Evolutionary conservation across 2,329 filamentous ascomycete species (phyloP).

Genomic region (Tolypocladium paradoxum): DNA sequence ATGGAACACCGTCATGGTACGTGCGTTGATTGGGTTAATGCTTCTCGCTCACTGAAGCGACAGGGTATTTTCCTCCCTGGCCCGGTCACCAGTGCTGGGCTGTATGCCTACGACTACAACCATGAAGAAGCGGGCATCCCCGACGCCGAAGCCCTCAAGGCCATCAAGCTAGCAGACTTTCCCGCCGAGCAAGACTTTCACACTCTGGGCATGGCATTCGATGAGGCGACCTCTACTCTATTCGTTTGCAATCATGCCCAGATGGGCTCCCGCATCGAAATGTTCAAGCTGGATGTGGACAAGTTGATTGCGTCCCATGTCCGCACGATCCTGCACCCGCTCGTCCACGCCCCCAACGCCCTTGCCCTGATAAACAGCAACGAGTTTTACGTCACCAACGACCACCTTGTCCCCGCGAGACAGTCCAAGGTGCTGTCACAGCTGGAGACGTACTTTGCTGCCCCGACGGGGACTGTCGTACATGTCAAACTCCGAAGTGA

Average conservation of each 20-base stretch:
- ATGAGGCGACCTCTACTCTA: constrained; percentile 22
- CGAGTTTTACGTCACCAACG: constrained; percentile 31
- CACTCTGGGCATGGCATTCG: constrained; percentile 27
- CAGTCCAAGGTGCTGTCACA: constrained; percentile 13
- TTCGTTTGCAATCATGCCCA: constrained; percentile 26
- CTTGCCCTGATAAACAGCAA: constrained; percentile 21
- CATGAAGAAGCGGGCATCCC: constrained; percentile 1
- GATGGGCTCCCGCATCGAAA: constrained; percentile 24
- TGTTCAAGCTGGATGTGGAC: constrained; percentile 25
- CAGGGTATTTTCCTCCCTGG: constrained; percentile 15
- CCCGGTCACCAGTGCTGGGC: constrained; percentile 12
- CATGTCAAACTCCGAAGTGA: constrained; percentile 16
- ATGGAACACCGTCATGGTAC: constrained; percentile 31
- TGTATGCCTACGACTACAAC: constrained; percentile 28
- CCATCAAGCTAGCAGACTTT: constrained; percentile 12
- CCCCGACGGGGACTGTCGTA: constrained; percentile 23
- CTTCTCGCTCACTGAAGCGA: neutral
- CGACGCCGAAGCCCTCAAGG: constrained; percentile 9
- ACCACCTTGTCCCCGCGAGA: constrained; percentile 21
- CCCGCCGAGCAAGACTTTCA: constrained; percentile 24
- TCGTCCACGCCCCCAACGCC: constrained; percentile 28
- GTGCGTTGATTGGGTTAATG: neutral
- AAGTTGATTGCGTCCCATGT: constrained; percentile 22
- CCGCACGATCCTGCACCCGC: constrained; percentile 24
- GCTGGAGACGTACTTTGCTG: constrained; percentile 22